These are phyloP conservation scores for Logfia minima DNA, from an alignment of 129 eudicot genomes.

Conservation along the genomic window DNA sequence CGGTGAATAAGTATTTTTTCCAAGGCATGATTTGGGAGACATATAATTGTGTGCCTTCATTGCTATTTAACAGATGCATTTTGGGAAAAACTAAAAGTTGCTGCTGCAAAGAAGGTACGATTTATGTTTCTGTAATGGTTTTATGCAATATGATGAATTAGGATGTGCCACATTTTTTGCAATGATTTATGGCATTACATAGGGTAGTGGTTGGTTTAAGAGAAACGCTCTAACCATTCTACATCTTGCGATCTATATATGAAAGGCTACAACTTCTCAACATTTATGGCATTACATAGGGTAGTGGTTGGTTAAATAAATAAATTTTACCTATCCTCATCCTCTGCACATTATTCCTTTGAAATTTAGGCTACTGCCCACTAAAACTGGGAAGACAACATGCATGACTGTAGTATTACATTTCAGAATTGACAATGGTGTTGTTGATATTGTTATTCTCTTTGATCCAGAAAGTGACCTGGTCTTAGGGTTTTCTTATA, in stretches of 20 bases:
- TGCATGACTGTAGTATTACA: not conserved
- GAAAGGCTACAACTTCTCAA: not conserved
- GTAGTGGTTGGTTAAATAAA: no score
- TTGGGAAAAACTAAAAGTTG: constrained; percentile 60
- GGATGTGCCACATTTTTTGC: constrained; percentile 1
- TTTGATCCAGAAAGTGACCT: not conserved
- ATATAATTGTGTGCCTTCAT: not conserved
- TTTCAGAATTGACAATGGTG: not conserved
- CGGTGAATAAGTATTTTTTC: not conserved
- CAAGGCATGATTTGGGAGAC: not conserved
- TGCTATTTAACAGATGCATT: constrained; percentile 51
- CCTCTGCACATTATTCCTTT: not conserved
- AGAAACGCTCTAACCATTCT: not conserved
- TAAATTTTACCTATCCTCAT: not conserved
- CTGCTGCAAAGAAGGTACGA: constrained; percentile 67
- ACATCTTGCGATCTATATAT: not conserved
- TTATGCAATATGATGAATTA: constrained; percentile 8
- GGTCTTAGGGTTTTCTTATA: not conserved
- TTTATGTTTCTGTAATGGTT: constrained; percentile 4
- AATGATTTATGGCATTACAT: constrained; percentile 3
- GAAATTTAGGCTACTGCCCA: not conserved
- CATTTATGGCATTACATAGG: no score
- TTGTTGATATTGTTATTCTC: not conserved
- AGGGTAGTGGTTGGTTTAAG: not conserved
- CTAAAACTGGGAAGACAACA: not conserved